Percentiles rank a stretch among this genome's conserved stretches.
Evolutionary conservation across 1,284 basidiomycete genomes (phyloP).

Genomic region (Entoloma clypeatum): DNA sequence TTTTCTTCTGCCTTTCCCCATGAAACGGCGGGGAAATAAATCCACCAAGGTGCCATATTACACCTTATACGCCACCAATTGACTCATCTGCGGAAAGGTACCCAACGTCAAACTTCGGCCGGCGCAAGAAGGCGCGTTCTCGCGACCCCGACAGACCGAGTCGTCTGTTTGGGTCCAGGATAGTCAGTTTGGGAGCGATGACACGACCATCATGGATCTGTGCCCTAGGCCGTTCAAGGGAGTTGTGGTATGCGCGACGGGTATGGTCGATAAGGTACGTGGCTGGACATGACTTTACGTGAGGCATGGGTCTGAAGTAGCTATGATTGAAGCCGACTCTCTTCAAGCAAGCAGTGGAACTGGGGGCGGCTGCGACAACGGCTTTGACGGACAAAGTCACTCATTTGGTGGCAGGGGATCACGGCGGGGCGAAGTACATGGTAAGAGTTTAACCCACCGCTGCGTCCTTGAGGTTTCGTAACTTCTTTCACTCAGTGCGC

Average conservation of each 20-base stretch:
- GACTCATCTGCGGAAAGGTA: slow-evolving; percentile 42
- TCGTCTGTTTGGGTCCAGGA: slow-evolving; percentile 34
- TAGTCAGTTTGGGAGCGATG: slow-evolving; percentile 40
- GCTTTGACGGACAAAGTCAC: slow-evolving; percentile 80
- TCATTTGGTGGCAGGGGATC: slow-evolving; percentile 66
- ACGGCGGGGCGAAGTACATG: slow-evolving; percentile 76
- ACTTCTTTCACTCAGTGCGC: slow-evolving; percentile 52
- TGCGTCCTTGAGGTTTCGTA: slow-evolving; percentile 6
- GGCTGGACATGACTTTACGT: slow-evolving; percentile 1
- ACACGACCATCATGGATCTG: slow-evolving; percentile 41
- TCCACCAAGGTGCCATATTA: slow-evolving; percentile 26
- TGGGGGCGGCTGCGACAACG: slow-evolving; percentile 62
- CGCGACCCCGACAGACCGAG: slow-evolving; percentile 27
- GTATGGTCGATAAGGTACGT: slow-evolving; percentile 63
- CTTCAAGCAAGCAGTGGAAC: slow-evolving; percentile 69
- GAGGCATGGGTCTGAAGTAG: slow-evolving; percentile 3
- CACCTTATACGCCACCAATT: slow-evolving; percentile 14
- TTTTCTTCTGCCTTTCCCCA: slow-evolving; percentile 3
- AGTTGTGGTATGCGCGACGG: slow-evolving; percentile 68
- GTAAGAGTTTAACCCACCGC: slow-evolving; percentile 32
- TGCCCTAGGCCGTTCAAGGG: slow-evolving; percentile 66
- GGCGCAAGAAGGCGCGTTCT: slow-evolving; percentile 38
- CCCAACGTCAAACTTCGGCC: slow-evolving; percentile 75
- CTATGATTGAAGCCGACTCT: slow-evolving; percentile 46
- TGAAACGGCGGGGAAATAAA: slow-evolving; percentile 27